Conservation (phyloP, 106 monocot genomes). For the Posidonia australis region DNA sequence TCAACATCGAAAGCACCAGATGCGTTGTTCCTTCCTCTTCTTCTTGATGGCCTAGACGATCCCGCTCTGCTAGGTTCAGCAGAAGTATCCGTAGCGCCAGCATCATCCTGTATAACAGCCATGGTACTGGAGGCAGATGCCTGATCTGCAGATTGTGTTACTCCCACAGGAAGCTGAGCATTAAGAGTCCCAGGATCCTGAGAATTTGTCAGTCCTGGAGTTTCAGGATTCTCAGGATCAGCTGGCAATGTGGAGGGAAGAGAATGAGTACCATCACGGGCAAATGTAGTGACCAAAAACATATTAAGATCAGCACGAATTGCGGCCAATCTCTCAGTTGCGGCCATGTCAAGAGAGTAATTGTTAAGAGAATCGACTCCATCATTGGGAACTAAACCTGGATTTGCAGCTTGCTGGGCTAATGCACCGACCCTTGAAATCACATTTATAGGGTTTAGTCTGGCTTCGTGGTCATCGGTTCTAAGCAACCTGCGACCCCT, state of each 20-base stretch:
- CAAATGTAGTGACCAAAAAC: conserved; percentile 39
- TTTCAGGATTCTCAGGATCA: conserved; percentile 13
- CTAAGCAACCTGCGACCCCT: conserved; percentile 38
- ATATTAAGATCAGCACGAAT: conserved; percentile 42
- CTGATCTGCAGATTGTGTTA: conserved; percentile 40
- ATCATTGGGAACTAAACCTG: conserved; percentile 7
- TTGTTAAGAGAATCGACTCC: conserved; percentile 14
- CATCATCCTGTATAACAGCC: conserved; percentile 70
- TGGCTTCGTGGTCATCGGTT: conserved; percentile 14
- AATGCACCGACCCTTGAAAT: conserved; percentile 8
- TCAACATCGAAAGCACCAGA: conserved; percentile 52
- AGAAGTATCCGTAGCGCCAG: conserved; percentile 18
- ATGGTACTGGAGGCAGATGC: conserved; percentile 74
- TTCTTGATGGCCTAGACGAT: conserved; percentile 55
- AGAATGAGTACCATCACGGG: conserved; percentile 14
- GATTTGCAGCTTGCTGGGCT: conserved; percentile 16
- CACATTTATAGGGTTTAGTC: conserved; percentile 8
- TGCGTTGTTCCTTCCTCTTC: conserved; percentile 38
- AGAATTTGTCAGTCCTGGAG: background rate
- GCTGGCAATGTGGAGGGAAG: conserved; percentile 28
- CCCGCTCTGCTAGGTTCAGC: conserved; percentile 59
- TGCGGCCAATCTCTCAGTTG: conserved; percentile 31
- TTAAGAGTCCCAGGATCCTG: conserved; percentile 11
- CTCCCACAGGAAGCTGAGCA: conserved; percentile 17
- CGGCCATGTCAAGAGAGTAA: conserved; percentile 14